Evolutionary conservation across 768 basidiomycete species (phyloP).

Genomic region (Tricholoma saponaceum): DNA sequence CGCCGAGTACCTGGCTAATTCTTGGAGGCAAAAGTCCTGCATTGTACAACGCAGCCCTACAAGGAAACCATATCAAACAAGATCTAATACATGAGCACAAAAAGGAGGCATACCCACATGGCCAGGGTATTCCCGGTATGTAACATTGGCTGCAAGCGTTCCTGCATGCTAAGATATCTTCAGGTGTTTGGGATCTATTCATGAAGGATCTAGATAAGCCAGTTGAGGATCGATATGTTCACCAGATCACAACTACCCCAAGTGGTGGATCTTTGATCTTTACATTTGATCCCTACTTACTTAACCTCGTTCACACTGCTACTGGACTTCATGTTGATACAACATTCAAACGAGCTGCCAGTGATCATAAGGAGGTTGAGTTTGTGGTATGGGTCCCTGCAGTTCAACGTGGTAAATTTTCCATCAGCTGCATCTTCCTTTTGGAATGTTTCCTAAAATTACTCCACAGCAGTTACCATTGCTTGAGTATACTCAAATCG

Average conservation of each 20-base stretch:
- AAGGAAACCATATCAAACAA: neutral
- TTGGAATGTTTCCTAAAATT: neutral
- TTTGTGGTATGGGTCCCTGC: conserved; percentile 10
- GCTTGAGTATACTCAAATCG: conserved; percentile 12
- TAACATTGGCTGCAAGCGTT: neutral
- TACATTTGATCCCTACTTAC: conserved; percentile 10
- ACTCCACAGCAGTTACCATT: conserved; percentile 12
- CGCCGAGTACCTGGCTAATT: neutral
- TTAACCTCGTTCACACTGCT: conserved; percentile 12
- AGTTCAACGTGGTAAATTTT: conserved; percentile 12
- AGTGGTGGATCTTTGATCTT: conserved; percentile 19
- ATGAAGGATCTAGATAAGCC: conserved; percentile 24
- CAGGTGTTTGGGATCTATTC: conserved; percentile 8
- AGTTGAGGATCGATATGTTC: conserved; percentile 18
- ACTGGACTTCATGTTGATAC: conserved; percentile 11
- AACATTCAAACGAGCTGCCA: conserved; percentile 11
- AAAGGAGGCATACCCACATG: neutral
- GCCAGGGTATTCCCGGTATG: neutral
- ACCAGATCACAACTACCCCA: conserved; percentile 1
- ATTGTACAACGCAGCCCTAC: conserved; percentile 5
- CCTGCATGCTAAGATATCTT: conserved; percentile 1
- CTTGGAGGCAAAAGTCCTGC: neutral
- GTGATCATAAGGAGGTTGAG: conserved; percentile 16
- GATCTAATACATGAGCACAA: neutral
- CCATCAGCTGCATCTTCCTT: neutral